Conservation (phyloP, 2,329 filamentous ascomycete genomes). For the Bretziella fagacearum region DNA sequence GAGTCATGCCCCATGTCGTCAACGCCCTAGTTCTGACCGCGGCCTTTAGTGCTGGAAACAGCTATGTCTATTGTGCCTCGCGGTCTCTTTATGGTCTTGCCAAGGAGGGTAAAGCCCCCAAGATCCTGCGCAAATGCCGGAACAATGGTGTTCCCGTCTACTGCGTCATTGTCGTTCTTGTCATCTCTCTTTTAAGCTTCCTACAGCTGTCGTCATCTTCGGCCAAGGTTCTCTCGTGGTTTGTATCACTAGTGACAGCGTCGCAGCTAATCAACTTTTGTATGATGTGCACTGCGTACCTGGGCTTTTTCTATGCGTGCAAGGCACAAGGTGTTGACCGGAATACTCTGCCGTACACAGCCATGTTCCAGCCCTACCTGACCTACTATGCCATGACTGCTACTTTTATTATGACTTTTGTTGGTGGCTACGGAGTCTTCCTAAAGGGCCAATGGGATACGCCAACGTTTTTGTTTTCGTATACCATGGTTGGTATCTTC, state of each 20-base stretch:
- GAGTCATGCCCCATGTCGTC: constrained; percentile 50
- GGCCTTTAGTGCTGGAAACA: constrained; percentile 39
- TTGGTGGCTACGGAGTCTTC: constrained; percentile 63
- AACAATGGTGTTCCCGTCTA: constrained; percentile 54
- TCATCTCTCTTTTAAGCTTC: constrained; percentile 55
- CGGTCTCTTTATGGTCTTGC: constrained; percentile 52
- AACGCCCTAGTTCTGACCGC: constrained; percentile 56
- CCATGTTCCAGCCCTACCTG: constrained; percentile 51
- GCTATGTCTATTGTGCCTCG: constrained; percentile 46
- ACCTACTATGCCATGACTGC: constrained; percentile 49
- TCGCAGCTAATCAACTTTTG: constrained; percentile 59
- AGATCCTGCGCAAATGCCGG: constrained; percentile 42
- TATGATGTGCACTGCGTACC: constrained; percentile 52
- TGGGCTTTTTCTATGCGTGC: constrained; percentile 54
- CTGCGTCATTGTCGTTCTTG: constrained; percentile 48
- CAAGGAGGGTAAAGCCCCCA: constrained; percentile 49
- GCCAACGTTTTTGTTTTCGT: constrained; percentile 58
- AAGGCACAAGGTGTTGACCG: constrained; percentile 52
- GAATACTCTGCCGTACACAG: constrained; percentile 51
- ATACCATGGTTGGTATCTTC: constrained; percentile 57
- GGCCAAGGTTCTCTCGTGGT: constrained; percentile 54
- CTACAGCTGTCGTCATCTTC: constrained; percentile 50
- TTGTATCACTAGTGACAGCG: constrained; percentile 51
- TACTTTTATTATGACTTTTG: constrained; percentile 54
- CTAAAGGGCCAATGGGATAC: constrained; percentile 47